Evolutionary conservation across 129 eudicot species (phyloP).

Genomic region (Chrysanthemum lavandulifolium): DNA sequence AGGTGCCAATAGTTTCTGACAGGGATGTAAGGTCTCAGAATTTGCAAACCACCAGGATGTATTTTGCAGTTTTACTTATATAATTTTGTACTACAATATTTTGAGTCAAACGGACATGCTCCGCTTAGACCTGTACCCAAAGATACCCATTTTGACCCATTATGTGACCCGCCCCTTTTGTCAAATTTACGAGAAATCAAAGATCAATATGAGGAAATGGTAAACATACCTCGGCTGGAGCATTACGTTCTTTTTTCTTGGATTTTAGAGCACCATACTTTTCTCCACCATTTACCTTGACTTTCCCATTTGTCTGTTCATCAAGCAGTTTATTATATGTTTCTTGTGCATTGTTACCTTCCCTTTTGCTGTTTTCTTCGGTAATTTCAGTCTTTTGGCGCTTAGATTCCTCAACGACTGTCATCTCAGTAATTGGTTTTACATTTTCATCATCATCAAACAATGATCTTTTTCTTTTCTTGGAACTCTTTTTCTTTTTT

Average conservation of each 20-base stretch:
- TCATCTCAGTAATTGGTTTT: slow-evolving; percentile 23
- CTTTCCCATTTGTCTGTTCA: slow-evolving; percentile 28
- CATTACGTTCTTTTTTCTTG: slow-evolving; percentile 38
- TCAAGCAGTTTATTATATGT: slow-evolving; percentile 21
- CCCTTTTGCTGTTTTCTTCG: slow-evolving; percentile 33
- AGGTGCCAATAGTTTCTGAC: too few relatives aligned
- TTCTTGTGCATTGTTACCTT: slow-evolving; percentile 22
- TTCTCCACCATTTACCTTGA: slow-evolving; percentile 38
- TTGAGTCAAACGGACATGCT: neutral
- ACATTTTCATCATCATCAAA: slow-evolving; percentile 35
- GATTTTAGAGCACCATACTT: slow-evolving; percentile 36
- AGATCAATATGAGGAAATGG: neutral
- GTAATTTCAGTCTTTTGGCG: slow-evolving; percentile 40
- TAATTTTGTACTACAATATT: too few relatives aligned
- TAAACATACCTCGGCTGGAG: slow-evolving; percentile 60
- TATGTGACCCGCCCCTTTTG: neutral
- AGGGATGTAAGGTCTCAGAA: too few relatives aligned
- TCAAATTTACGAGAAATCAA: neutral
- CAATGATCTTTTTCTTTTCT: slow-evolving; percentile 53
- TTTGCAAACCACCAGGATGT: too few relatives aligned
- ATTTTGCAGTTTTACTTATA: too few relatives aligned
- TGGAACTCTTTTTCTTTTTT: slow-evolving; percentile 46
- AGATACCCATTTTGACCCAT: neutral
- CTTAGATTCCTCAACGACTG: slow-evolving; percentile 46
- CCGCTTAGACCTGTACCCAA: neutral